These are phyloP conservation scores for Paracorniculantispora psalliotae DNA, from an alignment of 2,329 filamentous ascomycete species.

Conservation along the genomic window DNA sequence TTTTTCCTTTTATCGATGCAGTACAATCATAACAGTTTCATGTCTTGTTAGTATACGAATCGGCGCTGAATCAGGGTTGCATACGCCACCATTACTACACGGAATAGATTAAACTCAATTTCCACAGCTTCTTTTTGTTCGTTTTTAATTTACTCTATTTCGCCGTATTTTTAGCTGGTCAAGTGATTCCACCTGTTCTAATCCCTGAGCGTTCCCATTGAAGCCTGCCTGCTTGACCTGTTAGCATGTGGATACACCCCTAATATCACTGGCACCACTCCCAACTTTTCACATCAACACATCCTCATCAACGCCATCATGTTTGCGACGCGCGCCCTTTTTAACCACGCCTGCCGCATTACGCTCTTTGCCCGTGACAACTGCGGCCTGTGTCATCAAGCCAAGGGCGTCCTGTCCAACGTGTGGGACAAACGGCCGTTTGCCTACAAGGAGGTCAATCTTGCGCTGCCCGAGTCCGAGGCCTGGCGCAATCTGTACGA, in stretches of 20 bases:
- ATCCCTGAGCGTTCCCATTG: background rate
- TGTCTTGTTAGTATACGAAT: background rate
- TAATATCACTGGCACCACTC: background rate
- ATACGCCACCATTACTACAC: background rate
- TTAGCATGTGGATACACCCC: constrained; percentile 4
- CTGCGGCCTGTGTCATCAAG: constrained; percentile 66
- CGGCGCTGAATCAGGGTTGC: background rate
- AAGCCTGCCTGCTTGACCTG: no score
- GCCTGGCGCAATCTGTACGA: constrained; percentile 71
- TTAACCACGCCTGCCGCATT: constrained; percentile 56
- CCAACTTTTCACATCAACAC: background rate
- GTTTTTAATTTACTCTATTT: background rate
- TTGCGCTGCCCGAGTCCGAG: constrained; percentile 57
- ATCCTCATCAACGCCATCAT: constrained; percentile 31
- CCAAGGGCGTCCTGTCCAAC: constrained; percentile 61
- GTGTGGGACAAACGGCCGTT: constrained; percentile 65
- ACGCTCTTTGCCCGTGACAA: constrained; percentile 70
- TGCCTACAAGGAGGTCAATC: constrained; percentile 62
- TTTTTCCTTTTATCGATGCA: background rate
- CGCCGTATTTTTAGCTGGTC: no score
- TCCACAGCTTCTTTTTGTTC: background rate
- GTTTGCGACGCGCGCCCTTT: constrained; percentile 41
- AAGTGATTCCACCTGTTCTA: no score
- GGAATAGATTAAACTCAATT: background rate
- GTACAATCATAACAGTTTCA: background rate